phyloP scores from a whole-genome alignment of 305 asterid genomes.

The Ruellia speciosa region DNA sequence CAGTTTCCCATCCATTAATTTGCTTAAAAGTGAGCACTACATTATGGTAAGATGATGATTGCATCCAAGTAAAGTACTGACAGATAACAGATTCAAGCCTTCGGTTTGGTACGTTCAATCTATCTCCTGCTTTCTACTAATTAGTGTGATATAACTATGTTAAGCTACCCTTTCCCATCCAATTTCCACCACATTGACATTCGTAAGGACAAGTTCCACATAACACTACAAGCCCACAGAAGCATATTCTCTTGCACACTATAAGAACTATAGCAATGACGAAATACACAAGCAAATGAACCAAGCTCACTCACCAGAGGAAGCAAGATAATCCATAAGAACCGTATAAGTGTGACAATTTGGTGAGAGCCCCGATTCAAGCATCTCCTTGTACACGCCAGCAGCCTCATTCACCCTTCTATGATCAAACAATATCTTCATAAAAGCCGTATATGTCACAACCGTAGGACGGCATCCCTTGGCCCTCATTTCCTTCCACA shows the following conservation, averaged over 20 bases:
- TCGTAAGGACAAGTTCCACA: too few species aligned
- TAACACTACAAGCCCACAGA: too few species aligned
- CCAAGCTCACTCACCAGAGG: constrained; percentile 43
- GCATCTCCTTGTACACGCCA: constrained; percentile 73
- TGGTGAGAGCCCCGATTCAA: constrained; percentile 57
- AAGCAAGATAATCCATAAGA: constrained; percentile 83
- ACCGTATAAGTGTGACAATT: constrained; percentile 76
- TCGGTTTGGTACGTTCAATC: too few species aligned
- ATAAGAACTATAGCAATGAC: neutral
- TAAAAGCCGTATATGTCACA: constrained; percentile 75
- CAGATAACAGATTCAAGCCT: too few species aligned
- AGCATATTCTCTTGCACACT: neutral
- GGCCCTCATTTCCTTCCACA: neutral
- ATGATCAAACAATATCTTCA: constrained; percentile 69
- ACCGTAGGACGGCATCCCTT: neutral
- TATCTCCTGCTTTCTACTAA: too few species aligned
- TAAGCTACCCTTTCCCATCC: too few species aligned
- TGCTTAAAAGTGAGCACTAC: neutral
- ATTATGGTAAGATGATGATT: too few species aligned
- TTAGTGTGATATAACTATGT: too few species aligned
- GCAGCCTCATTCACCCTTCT: constrained; percentile 42
- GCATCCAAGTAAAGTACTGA: too few species aligned
- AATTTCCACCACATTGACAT: too few species aligned
- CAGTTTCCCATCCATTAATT: neutral
- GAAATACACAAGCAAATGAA: neutral